Conservation (phyloP, 805 yeast species). For the Suhomyces kilbournensis region DNA sequence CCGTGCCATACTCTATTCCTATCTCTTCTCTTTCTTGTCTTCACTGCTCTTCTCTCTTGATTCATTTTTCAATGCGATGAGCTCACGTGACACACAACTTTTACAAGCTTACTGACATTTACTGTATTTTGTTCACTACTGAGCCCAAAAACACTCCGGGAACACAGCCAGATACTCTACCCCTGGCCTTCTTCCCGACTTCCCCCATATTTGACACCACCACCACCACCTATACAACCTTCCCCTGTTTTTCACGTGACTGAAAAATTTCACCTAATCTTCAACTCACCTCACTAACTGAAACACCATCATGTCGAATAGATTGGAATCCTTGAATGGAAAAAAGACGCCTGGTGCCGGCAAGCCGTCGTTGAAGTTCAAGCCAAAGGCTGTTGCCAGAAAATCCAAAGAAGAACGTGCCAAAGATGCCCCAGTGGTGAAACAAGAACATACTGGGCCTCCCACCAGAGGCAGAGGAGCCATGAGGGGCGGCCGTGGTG, state of each 20-base stretch:
- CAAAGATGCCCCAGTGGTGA: constrained; percentile 60
- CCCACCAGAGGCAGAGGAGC: constrained; percentile 26
- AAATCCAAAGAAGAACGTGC: constrained; percentile 82
- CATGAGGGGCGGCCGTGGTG: constrained; percentile 21
- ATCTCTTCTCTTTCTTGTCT: not conserved
- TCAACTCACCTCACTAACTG: not conserved
- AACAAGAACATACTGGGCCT: constrained; percentile 26
- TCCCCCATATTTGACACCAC: no score
- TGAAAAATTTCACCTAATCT: not conserved
- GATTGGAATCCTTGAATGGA: constrained; percentile 41
- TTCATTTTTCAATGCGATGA: not conserved
- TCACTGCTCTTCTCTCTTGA: not conserved
- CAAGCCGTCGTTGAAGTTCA: constrained; percentile 66
- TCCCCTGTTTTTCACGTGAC: not conserved
- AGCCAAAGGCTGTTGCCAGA: constrained; percentile 85
- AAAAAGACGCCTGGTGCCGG: constrained; percentile 22
- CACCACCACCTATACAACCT: not conserved
- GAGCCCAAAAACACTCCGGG: not conserved
- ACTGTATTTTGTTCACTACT: no score
- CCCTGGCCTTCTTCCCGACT: not conserved
- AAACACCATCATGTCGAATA: constrained; percentile 30
- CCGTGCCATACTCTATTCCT: constrained; percentile 17
- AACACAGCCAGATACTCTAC: not conserved
- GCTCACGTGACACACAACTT: not conserved
- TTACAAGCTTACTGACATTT: no score